These are phyloP conservation scores for Quercus bicolor DNA, from an alignment of 306 rosid genomes.

Conservation along the genomic window DNA sequence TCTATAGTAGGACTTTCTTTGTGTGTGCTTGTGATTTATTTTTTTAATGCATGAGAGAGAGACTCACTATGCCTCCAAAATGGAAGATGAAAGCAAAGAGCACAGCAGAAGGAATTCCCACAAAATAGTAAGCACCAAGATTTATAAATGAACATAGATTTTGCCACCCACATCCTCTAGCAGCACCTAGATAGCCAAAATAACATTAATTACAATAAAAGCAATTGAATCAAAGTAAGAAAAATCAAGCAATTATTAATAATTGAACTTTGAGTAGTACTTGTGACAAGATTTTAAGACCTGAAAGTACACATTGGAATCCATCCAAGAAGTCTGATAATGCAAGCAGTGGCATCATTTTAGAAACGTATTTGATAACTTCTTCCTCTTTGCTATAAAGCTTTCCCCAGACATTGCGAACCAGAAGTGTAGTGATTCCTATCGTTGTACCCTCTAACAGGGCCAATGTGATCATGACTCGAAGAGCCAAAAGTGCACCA, in stretches of 20 bases:
- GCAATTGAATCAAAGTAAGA: not conserved
- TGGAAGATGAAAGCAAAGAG: constrained; percentile 47
- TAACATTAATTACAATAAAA: not conserved
- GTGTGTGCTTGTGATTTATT: too few relatives aligned
- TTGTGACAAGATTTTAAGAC: constrained; percentile 19
- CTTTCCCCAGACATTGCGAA: constrained; percentile 51
- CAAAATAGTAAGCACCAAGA: constrained; percentile 59
- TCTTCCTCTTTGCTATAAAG: constrained; percentile 53
- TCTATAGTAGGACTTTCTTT: too few relatives aligned
- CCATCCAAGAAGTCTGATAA: constrained; percentile 65
- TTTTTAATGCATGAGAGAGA: not conserved
- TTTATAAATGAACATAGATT: constrained; percentile 52
- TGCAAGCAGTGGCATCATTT: constrained; percentile 61
- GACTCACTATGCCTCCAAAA: constrained; percentile 47
- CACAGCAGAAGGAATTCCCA: constrained; percentile 55
- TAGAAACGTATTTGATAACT: constrained; percentile 47
- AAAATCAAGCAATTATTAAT: not conserved
- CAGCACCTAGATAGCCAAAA: constrained; percentile 44
- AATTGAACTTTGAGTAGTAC: not conserved
- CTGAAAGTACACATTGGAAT: constrained; percentile 65
- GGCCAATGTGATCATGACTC: constrained; percentile 37
- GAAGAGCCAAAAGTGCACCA: constrained; percentile 48
- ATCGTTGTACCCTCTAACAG: constrained; percentile 36
- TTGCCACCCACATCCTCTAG: constrained; percentile 79
- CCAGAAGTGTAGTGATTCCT: constrained; percentile 39